A percentile compares a stretch with the other conserved stretches of the same genome.
Conservation (phyloP, 163 green algal genomes). For the Scenedesmus sp. region DNA sequence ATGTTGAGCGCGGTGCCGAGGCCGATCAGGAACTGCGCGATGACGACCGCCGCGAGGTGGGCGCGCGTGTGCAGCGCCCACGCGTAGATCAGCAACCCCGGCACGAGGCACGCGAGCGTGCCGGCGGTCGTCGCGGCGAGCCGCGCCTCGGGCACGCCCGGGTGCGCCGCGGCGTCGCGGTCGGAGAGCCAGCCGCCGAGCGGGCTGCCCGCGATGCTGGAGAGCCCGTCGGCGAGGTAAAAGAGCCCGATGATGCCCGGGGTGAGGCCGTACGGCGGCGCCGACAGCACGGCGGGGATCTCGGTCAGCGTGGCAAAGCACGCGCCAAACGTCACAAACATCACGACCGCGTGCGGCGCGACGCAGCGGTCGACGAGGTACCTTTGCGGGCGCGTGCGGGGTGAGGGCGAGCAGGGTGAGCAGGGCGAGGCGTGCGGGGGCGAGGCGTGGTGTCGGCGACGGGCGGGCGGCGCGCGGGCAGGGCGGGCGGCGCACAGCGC, state of each 20-base stretch:
- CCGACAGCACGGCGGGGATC: background rate
- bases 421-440: too few species aligned
- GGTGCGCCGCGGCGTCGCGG: background rate
- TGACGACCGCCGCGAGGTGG: background rate
- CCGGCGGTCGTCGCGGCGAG: background rate
- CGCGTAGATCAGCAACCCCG: conserved; percentile 5
- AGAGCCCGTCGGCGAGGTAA: conserved; percentile 5
- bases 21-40: background rate
- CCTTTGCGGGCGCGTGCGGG: too few species aligned
- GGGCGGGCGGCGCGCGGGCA: too few species aligned
- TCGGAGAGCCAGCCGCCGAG: conserved; percentile 19
- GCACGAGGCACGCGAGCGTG: background rate
- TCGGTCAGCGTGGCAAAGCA: conserved; percentile 12
- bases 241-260: background rate
- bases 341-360: background rate
- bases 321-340: conserved; percentile 14
- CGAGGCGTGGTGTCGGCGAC: too few species aligned
- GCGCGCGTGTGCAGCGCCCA: background rate
- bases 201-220: conserved; percentile 19
- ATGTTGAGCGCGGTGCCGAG: background rate
- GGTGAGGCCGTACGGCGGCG: conserved; percentile 12
- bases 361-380: conserved; percentile 18
- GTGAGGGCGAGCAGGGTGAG: too few species aligned
- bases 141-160: background rate
- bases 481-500: too few species aligned